Percentiles rank a stretch among this genome's conserved stretches.
Evolutionary conservation across 768 basidiomycete species (phyloP).

Genomic region (Mycena leptocephala): DNA sequence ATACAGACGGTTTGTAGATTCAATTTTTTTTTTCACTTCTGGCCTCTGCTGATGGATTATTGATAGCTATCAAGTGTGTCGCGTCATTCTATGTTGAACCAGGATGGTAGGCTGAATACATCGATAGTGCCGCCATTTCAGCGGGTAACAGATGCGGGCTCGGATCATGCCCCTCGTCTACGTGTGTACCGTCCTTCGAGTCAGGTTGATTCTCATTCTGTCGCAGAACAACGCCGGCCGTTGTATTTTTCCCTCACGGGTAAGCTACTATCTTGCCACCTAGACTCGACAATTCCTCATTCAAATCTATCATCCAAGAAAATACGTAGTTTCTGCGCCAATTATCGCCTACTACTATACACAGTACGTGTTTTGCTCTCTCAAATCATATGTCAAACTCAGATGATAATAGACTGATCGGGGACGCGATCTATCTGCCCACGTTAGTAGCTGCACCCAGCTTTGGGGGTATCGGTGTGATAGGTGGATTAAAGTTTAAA

Average conservation of each 20-base stretch:
- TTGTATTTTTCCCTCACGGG: conserved; percentile 81
- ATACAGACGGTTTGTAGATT: conserved; percentile 2
- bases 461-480: conserved; percentile 82
- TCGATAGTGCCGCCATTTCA: conserved; percentile 75
- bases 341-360: conserved; percentile 86
- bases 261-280: conserved; percentile 7
- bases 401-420: conserved; percentile 62
- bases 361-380: neutral
- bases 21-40: neutral
- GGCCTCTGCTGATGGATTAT: neutral
- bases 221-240: conserved; percentile 74
- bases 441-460: conserved; percentile 73
- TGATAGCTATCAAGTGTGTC: conserved; percentile 74
- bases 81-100: conserved; percentile 6
- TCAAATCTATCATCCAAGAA: conserved; percentile 54
- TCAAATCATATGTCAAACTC: neutral
- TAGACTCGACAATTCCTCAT: conserved; percentile 1
- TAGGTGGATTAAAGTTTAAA: conserved; percentile 63
- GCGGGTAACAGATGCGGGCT: conserved; percentile 75
- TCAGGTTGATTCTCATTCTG: neutral
- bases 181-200: conserved; percentile 53
- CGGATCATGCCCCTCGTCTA: conserved; percentile 73
- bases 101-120: neutral
- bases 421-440: conserved; percentile 79
- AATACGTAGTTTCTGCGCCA: conserved; percentile 77